Evolutionary conservation across 2,329 filamentous ascomycete species (phyloP), one percentile per base, ranked within the genome.

Genomic region (Alternaria sp.): DNA sequence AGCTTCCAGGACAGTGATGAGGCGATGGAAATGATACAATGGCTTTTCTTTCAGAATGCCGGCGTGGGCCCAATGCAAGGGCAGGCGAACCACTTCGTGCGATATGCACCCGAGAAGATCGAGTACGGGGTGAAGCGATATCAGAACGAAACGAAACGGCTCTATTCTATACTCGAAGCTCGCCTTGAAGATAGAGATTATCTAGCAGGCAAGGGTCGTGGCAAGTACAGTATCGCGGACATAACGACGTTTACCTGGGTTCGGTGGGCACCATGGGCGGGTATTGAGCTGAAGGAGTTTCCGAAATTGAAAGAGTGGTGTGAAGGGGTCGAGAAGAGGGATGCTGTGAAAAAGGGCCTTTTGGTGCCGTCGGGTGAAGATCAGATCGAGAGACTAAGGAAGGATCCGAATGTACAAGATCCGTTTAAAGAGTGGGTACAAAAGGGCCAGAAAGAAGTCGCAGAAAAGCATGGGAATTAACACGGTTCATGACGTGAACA

Each of bases 61-160:
- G 91, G 91, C 4, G 81, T 93, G 2, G 91, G 91, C 0, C 91
- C 91, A 0, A 93, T 93, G 89, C 91, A 94, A 75, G 89, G 73
- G 41, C 91, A 95, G 76, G 85, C 92, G 11, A 74, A 94, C 78
- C 92, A 96, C 79, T 96, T 97, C 78, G 82, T 82, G 52, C 86
- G 91, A 55, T 95, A 95, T 72, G 92, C 92, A 2, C 90, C 91
- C 0, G 90, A 92, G 75, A 88, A 87, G 78, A 93, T 95, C 68
- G 82, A 89, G 72, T 95, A 97, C 75, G 92, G 90, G 54, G 87
- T 94, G 60, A 87, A 92, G 73, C 86, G 92, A 44, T 97, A 96
- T 81, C 81, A 84, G 74, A 94, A 93, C 73, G 93, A 97, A 81
- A 92, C 90, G 0, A 85, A 89, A n/a, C 87, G 93, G 1, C 82